phyloP scores from a whole-genome alignment of 805 yeast genomes.

The Hanseniaspora vineae region DNA sequence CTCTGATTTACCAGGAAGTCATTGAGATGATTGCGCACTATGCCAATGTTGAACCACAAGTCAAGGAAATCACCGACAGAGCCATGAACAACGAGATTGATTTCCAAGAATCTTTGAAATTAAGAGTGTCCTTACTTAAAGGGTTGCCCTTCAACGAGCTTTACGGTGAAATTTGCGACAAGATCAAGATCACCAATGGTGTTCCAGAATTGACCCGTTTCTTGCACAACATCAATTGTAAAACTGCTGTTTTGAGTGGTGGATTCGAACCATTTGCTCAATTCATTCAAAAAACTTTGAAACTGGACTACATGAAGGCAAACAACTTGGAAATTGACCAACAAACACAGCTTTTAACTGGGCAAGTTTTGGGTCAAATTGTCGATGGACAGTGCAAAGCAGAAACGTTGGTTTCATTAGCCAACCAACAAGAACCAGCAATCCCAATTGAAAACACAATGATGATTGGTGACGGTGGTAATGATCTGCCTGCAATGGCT shows the following conservation, averaged over 20 bases:
- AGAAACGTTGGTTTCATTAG: conserved; percentile 48
- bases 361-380: conserved; percentile 64
- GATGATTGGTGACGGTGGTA: conserved; percentile 97
- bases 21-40: conserved; percentile 90
- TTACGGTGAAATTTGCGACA: conserved; percentile 56
- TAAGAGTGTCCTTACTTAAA: conserved; percentile 65
- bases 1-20: conserved; percentile 90
- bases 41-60: conserved; percentile 81
- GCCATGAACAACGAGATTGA: conserved; percentile 98
- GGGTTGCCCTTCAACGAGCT: conserved; percentile 64
- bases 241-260: conserved; percentile 83
- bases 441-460: conserved; percentile 42
- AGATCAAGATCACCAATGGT: conserved; percentile 73
- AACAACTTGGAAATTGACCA: conserved; percentile 44
- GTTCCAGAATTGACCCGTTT: conserved; percentile 57
- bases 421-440: conserved; percentile 30
- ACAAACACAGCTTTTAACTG: conserved; percentile 41
- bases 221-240: conserved; percentile 47
- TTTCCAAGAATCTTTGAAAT: conserved; percentile 64
- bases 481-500: conserved; percentile 86
- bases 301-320: conserved; percentile 82
- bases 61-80: conserved; percentile 75
- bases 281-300: conserved; percentile 51
- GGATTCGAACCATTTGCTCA: conserved; percentile 87
- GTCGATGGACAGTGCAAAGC: conserved; percentile 86